These are phyloP conservation scores for Prototheca wickerhamii DNA, from an alignment of 163 green algal genomes.

Conservation along the genomic window DNA sequence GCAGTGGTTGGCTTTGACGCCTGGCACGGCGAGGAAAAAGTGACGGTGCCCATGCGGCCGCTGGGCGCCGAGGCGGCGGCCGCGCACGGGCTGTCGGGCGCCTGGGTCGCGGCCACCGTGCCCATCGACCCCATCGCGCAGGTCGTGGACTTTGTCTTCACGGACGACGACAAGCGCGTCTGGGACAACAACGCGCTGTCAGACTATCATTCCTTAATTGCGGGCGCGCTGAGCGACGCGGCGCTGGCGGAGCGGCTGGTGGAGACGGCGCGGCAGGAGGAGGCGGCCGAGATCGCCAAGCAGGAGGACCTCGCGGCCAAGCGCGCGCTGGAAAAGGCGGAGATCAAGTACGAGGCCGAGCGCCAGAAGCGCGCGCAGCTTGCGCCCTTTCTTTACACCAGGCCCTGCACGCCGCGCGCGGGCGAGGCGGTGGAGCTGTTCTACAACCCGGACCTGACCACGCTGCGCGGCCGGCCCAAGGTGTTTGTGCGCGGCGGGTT, in stretches of 20 bases:
- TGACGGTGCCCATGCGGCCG: constrained; percentile 11
- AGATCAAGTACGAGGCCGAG: constrained; percentile 10
- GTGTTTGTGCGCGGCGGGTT: constrained; percentile 54
- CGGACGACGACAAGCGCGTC: constrained; percentile 27
- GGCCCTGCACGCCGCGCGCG: constrained; percentile 55
- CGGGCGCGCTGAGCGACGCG: constrained; percentile 21
- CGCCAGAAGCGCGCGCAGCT: constrained; percentile 50
- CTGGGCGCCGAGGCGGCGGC: constrained; percentile 6
- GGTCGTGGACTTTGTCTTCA: constrained; percentile 68
- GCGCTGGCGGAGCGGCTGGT: constrained; percentile 31
- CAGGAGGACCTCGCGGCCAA: constrained; percentile 19
- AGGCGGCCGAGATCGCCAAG: constrained; percentile 2
- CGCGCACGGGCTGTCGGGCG: background rate
- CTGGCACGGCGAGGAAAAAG: constrained; percentile 55
- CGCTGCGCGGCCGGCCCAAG: constrained; percentile 52
- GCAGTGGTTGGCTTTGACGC: constrained; percentile 67
- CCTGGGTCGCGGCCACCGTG: constrained; percentile 1
- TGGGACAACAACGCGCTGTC: constrained; percentile 76
- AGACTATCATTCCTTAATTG: constrained; percentile 63
- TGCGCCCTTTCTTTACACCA: constrained; percentile 78
- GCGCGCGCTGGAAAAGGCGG: constrained; percentile 22
- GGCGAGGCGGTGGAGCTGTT: constrained; percentile 65
- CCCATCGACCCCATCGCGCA: constrained; percentile 29
- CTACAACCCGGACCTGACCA: constrained; percentile 76
- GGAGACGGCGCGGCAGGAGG: constrained; percentile 19